These are phyloP conservation scores for Pleurotus ostreatus DNA, from an alignment of 768 basidiomycete genomes.

Conservation along the genomic window DNA sequence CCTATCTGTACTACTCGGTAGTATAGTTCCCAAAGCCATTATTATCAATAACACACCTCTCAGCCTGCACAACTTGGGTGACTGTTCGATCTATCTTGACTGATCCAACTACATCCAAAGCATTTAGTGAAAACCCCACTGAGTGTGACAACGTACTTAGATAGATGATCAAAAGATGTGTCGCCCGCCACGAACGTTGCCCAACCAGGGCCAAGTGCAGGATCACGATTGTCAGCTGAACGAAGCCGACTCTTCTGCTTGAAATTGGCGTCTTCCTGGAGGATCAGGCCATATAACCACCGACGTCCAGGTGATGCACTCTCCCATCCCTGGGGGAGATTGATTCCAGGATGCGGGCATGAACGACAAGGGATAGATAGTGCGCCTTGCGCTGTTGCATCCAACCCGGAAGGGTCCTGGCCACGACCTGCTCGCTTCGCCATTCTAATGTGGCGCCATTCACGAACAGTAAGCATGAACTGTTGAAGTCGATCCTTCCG, in stretches of 20 bases:
- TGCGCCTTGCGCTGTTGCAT: conserved; percentile 7
- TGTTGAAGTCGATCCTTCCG: too few relatives aligned
- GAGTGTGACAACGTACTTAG: conserved; percentile 1
- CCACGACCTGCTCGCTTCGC: conserved; percentile 12
- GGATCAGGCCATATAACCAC: conserved; percentile 15
- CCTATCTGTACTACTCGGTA: too few relatives aligned
- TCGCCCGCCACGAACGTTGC: conserved; percentile 10
- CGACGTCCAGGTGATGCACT: conserved; percentile 8
- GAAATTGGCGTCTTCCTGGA: conserved; percentile 18
- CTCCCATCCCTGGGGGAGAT: conserved; percentile 12
- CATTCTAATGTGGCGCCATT: conserved; percentile 15
- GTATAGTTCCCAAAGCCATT: too few relatives aligned
- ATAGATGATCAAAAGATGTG: conserved; percentile 9
- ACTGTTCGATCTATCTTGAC: too few relatives aligned
- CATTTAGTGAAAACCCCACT: too few relatives aligned
- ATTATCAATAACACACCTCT: too few relatives aligned
- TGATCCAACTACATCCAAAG: too few relatives aligned
- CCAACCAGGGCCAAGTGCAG: too few relatives aligned
- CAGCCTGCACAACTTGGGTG: too few relatives aligned
- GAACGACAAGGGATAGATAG: conserved; percentile 10
- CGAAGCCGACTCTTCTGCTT: conserved; percentile 11
- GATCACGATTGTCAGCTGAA: not conserved
- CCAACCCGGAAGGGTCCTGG: conserved; percentile 11
- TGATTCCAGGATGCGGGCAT: conserved; percentile 11
- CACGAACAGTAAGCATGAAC: too few relatives aligned